Base-by-base conservation (phyloP, 1,284 basidiomycete genomes). In the Ustilago vetiveriae region DNA sequence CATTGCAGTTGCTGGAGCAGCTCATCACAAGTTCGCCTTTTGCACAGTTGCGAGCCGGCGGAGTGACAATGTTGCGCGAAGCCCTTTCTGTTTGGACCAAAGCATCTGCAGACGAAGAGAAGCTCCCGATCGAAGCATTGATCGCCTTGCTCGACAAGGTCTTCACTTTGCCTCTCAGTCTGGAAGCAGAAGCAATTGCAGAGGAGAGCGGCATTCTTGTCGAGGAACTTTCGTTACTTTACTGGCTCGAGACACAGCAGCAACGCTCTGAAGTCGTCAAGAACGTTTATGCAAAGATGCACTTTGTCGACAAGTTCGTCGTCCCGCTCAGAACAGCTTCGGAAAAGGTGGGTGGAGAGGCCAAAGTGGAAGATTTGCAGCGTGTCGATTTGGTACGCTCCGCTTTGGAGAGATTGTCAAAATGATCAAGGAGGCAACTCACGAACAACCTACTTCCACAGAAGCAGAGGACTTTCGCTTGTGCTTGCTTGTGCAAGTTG, bases 1-100 rank as follows among this genome's bases (percentile, higher is more conserved):
- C 60, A 11, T 2, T 72, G 27, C 48, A 43, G 36, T 35, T 59
- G 23, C 6, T 70, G 8, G 60, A 39, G 13, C 65, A 75, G 41
- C 41, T 75, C 16, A 53, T 74, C 22, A 33, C 40, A 4, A 48
- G 46, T 14, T 73, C 74, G 36, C 75, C 75, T 11, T 76, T 73
- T 51, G 46, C 66, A 5, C 75, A 76, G 46, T 24, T 76, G 40
- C 63, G 58, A 0, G 59, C 65, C 24, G 75, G 52, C 1, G 66
- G 45, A 3, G 42, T 68, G 17, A 50, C 64, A 10, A 56, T 72
- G 14, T 32, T 72, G 22, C 54, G 66, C 7, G 35, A 47, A 11
- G 35, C 45, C 1, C 14, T 47, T 14, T 24, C 13, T 8, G 35
- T 26, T 2, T 47, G 45, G 45, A 24, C 38, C n/a, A 19, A n/a